Evolutionary conservation across 2,329 filamentous ascomycete genomes (phyloP), one percentile per base, ranked within the genome.

Genomic region (Cryphonectria nitschkei): DNA sequence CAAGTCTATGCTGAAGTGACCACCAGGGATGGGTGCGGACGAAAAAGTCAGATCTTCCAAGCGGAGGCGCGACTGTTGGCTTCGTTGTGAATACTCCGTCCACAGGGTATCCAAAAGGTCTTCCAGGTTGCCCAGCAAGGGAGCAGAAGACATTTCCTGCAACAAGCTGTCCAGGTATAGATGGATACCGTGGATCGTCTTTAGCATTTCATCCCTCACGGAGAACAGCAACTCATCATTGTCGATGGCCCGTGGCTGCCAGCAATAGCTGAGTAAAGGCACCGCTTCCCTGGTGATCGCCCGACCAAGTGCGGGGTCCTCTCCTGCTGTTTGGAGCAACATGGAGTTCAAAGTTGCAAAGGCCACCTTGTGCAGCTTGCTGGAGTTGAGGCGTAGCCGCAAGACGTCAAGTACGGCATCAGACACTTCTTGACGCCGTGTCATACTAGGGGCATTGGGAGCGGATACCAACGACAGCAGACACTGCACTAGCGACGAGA

Each of bases 331-430:
- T 70, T 86, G 87, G 54, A 86, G 82, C 65, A 97, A 83, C 7
- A 97, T 80, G 65, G 85, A 83, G 80, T 97, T 97, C 76, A 98
- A 84, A 60, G 90, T 87, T 60, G 89, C 89, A 78, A 98, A 94
- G 22, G 92, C 91, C 69, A 91, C 82, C 76, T 92, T 90, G 75
- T 94, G 92, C 66, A 90, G 82, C 65, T 87, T 83, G 66, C 68
- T 63, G 39, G 68, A 64, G 56, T 71, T 68, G 29, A 61, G 63
- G n/a, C 56, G 71, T n/a, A 71, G 32, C 63, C 85, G 85, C 73
- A 97, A 82, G 71, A 93, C 88, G 52, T 86, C 84, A 29, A 92
- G 76, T 34, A 91, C 82, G 3, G 85, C 81, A 56, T 82, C 80
- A 11, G 91, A 81, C 66, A 95, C 83, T 54, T 83, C 82, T 71